Percentiles rank a stretch among this genome's conserved stretches.
Conservation (phyloP, 2,329 filamentous ascomycete genomes). For the Alternaria rosae region DNA sequence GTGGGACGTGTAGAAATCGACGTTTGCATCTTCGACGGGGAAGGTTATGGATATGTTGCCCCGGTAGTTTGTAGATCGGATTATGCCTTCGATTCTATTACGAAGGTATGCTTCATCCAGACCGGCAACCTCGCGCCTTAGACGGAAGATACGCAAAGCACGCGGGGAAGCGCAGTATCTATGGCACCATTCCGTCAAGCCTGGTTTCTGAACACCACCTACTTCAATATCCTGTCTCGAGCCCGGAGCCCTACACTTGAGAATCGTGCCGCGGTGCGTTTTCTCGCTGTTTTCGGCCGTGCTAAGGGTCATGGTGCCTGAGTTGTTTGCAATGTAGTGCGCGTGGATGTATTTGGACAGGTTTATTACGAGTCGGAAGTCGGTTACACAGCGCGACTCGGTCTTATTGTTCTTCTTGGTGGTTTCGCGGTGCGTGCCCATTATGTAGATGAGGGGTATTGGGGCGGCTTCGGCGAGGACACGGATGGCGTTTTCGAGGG, state of each 20-base stretch:
- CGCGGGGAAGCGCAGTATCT: conserved; percentile 68
- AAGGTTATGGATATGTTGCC: conserved; percentile 68
- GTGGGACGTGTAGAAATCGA: conserved; percentile 71
- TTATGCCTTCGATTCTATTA: conserved; percentile 62
- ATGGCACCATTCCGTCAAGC: conserved; percentile 70
- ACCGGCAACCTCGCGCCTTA: conserved; percentile 60
- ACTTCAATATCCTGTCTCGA: conserved; percentile 56
- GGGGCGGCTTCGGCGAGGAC: conserved; percentile 38
- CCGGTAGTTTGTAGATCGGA: conserved; percentile 72
- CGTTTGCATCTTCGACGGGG: conserved; percentile 62
- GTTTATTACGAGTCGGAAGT: conserved; percentile 50
- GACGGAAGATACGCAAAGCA: conserved; percentile 61
- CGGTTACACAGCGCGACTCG: conserved; percentile 44
- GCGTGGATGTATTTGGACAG: conserved; percentile 39
- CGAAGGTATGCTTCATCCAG: conserved; percentile 66
- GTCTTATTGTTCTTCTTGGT: conserved; percentile 45
- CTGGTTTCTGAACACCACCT: conserved; percentile 50
- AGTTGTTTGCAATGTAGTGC: conserved; percentile 19
- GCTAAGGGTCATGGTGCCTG: conserved; percentile 36
- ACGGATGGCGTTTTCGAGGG: conserved; percentile 40
- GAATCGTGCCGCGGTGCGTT: conserved; percentile 69
- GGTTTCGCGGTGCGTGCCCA: conserved; percentile 49
- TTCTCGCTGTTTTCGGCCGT: conserved; percentile 67
- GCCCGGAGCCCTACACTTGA: conserved; percentile 60
- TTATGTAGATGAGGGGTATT: conserved; percentile 47